Conservation (phyloP, 345 rosid genomes). For the Boechera stricta region DNA sequence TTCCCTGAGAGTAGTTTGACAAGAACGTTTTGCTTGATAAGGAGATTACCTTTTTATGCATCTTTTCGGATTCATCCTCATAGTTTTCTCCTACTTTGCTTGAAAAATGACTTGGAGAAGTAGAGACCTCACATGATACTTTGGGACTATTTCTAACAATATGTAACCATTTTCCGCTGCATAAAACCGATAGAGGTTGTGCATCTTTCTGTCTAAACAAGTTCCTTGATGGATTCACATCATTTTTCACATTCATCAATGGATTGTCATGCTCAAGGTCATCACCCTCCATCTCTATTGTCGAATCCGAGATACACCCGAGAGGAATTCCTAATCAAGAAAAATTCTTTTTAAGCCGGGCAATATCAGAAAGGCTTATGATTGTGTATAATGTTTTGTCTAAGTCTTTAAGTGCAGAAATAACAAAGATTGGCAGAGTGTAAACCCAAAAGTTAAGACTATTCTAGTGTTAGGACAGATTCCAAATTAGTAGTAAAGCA, state of each 20-base stretch:
- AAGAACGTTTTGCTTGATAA: conserved; percentile 27
- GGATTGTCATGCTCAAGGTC: conserved; percentile 45
- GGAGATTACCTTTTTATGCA: conserved; percentile 9
- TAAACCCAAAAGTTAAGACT: no score
- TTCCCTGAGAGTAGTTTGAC: conserved; percentile 58
- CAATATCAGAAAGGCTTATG: not conserved
- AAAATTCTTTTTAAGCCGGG: not conserved
- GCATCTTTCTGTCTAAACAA: conserved; percentile 48
- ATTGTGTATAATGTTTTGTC: no score
- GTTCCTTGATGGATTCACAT: conserved; percentile 39
- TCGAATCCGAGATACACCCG: not conserved
- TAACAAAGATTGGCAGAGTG: not conserved
- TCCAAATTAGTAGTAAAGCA: not conserved
- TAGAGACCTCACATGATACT: conserved; percentile 45
- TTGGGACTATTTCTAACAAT: conserved; percentile 50
- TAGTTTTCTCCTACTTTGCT: not conserved
- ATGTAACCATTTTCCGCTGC: conserved; percentile 52
- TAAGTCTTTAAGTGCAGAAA: not conserved
- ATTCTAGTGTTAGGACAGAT: not conserved
- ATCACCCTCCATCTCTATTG: conserved; percentile 49
- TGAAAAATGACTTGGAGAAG: conserved; percentile 54
- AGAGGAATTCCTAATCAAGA: not conserved
- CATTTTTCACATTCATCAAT: conserved; percentile 29
- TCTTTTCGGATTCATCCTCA: not conserved
- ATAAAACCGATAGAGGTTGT: conserved; percentile 40